Evolutionary conservation across 2,329 filamentous ascomycete genomes (phyloP).

Genomic region (Trichoderma endophyticum): DNA sequence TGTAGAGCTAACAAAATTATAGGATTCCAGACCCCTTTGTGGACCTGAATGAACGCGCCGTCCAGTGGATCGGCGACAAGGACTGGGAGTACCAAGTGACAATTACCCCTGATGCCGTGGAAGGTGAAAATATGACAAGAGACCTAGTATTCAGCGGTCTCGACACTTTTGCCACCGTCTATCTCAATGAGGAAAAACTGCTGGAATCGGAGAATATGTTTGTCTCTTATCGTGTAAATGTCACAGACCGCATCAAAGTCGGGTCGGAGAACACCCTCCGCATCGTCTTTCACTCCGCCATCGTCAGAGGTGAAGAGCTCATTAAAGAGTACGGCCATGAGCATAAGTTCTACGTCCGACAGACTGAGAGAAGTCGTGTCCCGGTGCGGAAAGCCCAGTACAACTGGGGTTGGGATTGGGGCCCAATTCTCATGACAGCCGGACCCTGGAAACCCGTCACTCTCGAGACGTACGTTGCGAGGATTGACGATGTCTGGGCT

Average conservation of each 20-base stretch:
- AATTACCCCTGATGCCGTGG: slow-evolving; percentile 28
- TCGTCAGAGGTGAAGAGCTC: slow-evolving; percentile 50
- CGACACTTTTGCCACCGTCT: slow-evolving; percentile 60
- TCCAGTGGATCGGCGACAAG: slow-evolving; percentile 61
- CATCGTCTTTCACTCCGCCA: slow-evolving; percentile 56
- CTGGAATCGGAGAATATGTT: slow-evolving; percentile 63
- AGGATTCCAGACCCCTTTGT: slow-evolving; percentile 56
- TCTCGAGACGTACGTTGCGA: slow-evolving; percentile 59
- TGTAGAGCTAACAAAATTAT: neutral
- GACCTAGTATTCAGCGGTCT: slow-evolving; percentile 61
- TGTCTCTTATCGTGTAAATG: slow-evolving; percentile 52
- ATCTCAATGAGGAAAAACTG: slow-evolving; percentile 51
- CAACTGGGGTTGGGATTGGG: slow-evolving; percentile 72
- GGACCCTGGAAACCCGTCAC: slow-evolving; percentile 66
- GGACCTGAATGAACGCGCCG: slow-evolving; percentile 58
- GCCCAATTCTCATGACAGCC: slow-evolving; percentile 58
- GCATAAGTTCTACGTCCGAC: slow-evolving; percentile 52
- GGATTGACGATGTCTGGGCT: slow-evolving; percentile 57
- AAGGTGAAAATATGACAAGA: slow-evolving; percentile 20
- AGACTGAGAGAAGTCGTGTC: slow-evolving; percentile 39
- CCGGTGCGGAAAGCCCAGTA: slow-evolving; percentile 62
- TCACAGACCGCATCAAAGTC: slow-evolving; percentile 41
- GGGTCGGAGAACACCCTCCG: slow-evolving; percentile 45
- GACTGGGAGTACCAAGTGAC: slow-evolving; percentile 55
- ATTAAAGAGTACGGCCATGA: slow-evolving; percentile 51